Evolutionary conservation across 495 filamentous ascomycete genomes (phyloP).

Genomic region (Aspergillus egyptiacus): DNA sequence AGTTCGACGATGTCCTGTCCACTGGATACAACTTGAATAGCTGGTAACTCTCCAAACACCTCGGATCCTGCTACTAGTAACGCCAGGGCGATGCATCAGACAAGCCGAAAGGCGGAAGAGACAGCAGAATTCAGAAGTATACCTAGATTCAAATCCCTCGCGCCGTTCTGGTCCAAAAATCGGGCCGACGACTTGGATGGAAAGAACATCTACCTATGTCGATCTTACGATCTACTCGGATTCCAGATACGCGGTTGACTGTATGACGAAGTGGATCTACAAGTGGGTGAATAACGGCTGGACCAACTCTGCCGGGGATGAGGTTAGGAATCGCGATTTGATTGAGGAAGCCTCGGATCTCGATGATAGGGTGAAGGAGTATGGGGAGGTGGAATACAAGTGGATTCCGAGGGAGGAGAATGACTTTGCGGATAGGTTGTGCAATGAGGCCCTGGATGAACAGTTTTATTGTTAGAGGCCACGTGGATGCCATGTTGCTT

Average conservation of each 20-base stretch:
- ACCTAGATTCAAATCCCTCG: no score
- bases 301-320: slow-evolving; percentile 1
- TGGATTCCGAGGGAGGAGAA: neutral
- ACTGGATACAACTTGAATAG: neutral
- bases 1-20: slow-evolving; percentile 6
- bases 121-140: no score
- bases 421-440: neutral
- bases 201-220: no score
- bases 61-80: no score
- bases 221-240: slow-evolving; percentile 9
- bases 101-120: no score
- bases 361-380: neutral
- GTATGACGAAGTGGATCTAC: slow-evolving; percentile 11
- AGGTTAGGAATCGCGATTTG: slow-evolving; percentile 28
- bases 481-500: no score
- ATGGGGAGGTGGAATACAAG: neutral
- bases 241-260: slow-evolving; percentile 4
- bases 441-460: neutral
- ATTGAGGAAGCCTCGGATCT: neutral
- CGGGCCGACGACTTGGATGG: no score
- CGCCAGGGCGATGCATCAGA: no score
- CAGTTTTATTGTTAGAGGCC: no score
- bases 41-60: neutral
- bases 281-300: slow-evolving; percentile 9
- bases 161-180: no score